A percentile compares a stretch with the other conserved stretches of the same genome.
phyloP scores from a whole-genome alignment of 805 yeast genomes.

The Nakazawaea ishiwadae region DNA sequence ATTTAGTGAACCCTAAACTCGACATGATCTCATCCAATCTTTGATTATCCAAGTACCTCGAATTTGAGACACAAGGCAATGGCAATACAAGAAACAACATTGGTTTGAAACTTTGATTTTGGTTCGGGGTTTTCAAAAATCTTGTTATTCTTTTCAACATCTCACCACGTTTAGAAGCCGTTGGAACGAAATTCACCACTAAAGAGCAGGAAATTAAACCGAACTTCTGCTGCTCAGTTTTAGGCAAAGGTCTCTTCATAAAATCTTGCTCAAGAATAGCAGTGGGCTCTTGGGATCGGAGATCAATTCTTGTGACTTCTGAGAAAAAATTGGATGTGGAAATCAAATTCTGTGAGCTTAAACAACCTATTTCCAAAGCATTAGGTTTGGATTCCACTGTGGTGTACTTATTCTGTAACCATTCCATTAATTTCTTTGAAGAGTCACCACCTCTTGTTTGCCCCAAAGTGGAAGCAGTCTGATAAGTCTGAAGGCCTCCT shows the following conservation, averaged over 20 bases:
- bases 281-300: constrained; percentile 71
- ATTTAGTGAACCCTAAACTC: constrained; percentile 52
- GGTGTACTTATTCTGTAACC: constrained; percentile 43
- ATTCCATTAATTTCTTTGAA: constrained; percentile 70
- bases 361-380: constrained; percentile 82
- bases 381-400: constrained; percentile 14
- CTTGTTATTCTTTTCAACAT: constrained; percentile 62
- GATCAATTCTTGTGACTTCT: constrained; percentile 61
- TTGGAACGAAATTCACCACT: constrained; percentile 86
- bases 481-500: constrained; percentile 81
- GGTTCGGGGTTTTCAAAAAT: constrained; percentile 42
- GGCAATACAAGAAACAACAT: constrained; percentile 79
- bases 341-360: constrained; percentile 64
- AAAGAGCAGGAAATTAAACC: constrained; percentile 75
- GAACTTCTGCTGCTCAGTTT: constrained; percentile 39
- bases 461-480: constrained; percentile 81
- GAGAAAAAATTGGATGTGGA: constrained; percentile 53
- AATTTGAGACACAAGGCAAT: constrained; percentile 77
- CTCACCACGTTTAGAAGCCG: constrained; percentile 62
- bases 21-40: constrained; percentile 41
- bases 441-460: constrained; percentile 94
- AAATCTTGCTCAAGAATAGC: constrained; percentile 73
- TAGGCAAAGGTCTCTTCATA: constrained; percentile 68
- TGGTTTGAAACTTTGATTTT: constrained; percentile 18
- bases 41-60: constrained; percentile 63